Conservation (phyloP, 1,284 basidiomycete genomes). For the Pseudozyma hubeiensis region DNA sequence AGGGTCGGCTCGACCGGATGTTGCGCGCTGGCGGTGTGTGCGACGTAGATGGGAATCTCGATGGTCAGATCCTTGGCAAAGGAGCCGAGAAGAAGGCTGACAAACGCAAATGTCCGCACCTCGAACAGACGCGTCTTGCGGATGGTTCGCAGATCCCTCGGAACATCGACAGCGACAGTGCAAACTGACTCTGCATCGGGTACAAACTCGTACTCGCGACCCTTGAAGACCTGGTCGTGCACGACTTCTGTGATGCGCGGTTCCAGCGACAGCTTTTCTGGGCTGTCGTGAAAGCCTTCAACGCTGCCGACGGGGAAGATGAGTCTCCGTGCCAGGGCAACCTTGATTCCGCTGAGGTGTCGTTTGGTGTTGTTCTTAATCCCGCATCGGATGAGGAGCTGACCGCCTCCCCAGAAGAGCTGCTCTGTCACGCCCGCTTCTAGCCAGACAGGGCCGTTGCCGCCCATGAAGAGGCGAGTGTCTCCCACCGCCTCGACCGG, state of each 20-base stretch:
- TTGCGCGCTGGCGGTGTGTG: constrained; percentile 54
- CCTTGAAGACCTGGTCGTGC: constrained; percentile 58
- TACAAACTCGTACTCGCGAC: constrained; percentile 60
- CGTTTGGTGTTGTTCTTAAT: constrained; percentile 65
- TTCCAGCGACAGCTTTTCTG: constrained; percentile 47
- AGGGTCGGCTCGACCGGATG: constrained; percentile 13
- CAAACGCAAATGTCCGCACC: constrained; percentile 49
- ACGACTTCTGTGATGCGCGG: constrained; percentile 63
- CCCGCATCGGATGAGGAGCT: constrained; percentile 54
- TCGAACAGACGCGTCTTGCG: constrained; percentile 62
- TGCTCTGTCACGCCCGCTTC: constrained; percentile 56
- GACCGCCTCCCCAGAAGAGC: constrained; percentile 58
- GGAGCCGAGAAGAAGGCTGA: constrained; percentile 56
- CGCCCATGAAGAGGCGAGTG: constrained; percentile 64
- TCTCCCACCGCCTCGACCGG: constrained; percentile 60
- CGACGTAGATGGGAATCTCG: constrained; percentile 60
- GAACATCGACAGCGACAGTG: constrained; percentile 57
- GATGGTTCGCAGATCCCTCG: constrained; percentile 56
- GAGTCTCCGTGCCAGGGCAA: constrained; percentile 54
- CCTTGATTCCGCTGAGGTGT: constrained; percentile 57
- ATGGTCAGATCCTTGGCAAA: constrained; percentile 63
- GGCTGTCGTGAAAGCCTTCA: constrained; percentile 46
- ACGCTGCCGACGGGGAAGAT: constrained; percentile 56
- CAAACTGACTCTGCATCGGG: constrained; percentile 54
- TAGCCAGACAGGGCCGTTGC: constrained; percentile 62